These are phyloP conservation scores for Penicillium rolfsii DNA, from an alignment of 2,329 filamentous ascomycete genomes.

Conservation along the genomic window DNA sequence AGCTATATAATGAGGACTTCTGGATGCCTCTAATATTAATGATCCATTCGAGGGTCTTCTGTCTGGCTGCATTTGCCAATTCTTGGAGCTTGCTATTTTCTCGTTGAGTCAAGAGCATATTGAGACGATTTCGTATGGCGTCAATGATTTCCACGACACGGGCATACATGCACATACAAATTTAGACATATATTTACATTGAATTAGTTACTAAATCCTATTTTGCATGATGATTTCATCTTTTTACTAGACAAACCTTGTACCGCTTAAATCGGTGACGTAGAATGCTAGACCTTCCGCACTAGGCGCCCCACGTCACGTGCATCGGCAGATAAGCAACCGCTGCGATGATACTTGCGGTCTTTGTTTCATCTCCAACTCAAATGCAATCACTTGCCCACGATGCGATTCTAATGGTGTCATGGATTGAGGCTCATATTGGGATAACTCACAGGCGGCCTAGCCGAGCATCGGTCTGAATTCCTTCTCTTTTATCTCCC, in stretches of 20 bases:
- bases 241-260: neutral
- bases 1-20: neutral
- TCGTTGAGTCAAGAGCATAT: neutral
- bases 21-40: neutral
- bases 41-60: neutral
- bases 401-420: neutral
- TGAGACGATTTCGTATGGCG: neutral
- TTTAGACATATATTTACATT: neutral
- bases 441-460: neutral
- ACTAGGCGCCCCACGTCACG: constrained; percentile 30
- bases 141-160: neutral
- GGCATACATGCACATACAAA: neutral
- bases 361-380: constrained; percentile 15
- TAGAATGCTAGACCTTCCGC: constrained; percentile 19
- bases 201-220: neutral
- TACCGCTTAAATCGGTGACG: constrained; percentile 10
- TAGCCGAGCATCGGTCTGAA: neutral
- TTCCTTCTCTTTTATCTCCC: neutral
- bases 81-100: neutral
- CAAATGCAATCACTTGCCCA: constrained; percentile 16
- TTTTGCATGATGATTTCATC: neutral
- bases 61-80: neutral
- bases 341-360: constrained; percentile 18
- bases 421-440: neutral
- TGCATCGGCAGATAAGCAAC: constrained; percentile 21